Percentiles rank a stretch among this genome's conserved stretches.
These are phyloP conservation scores for Naganishia cerealis DNA, from an alignment of 1,284 basidiomycete genomes.

Conservation along the genomic window DNA sequence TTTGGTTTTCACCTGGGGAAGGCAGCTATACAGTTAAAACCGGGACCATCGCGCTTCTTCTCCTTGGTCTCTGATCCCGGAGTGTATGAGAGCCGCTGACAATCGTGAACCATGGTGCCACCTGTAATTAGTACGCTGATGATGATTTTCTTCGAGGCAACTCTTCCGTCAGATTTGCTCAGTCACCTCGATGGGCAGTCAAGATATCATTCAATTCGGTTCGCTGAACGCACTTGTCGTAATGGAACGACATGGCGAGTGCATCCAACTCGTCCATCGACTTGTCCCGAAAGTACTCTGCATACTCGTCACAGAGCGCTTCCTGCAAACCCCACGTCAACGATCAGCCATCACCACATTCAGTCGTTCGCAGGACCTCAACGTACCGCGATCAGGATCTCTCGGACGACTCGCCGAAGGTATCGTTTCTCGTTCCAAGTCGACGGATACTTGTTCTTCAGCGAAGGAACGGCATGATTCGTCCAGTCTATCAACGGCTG, in stretches of 20 bases:
- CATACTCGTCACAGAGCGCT: constrained; percentile 66
- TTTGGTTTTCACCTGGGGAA: too few relatives aligned
- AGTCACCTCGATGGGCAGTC: constrained; percentile 38
- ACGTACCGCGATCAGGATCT: constrained; percentile 62
- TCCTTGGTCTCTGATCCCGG: too few relatives aligned
- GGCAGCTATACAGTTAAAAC: too few relatives aligned
- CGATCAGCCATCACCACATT: too few relatives aligned
- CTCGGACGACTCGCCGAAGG: constrained; percentile 61
- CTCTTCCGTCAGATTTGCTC: too few relatives aligned
- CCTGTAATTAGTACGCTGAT: too few relatives aligned
- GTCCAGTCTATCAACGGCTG: constrained; percentile 63
- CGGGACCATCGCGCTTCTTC: too few relatives aligned
- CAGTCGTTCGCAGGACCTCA: neutral
- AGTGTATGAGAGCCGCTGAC: too few relatives aligned
- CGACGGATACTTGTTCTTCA: constrained; percentile 51
- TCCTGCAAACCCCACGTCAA: too few relatives aligned
- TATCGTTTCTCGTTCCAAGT: constrained; percentile 40
- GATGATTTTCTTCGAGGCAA: too few relatives aligned
- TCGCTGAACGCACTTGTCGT: constrained; percentile 59
- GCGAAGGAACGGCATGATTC: constrained; percentile 48
- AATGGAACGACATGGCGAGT: constrained; percentile 55
- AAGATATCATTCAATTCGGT: constrained; percentile 50
- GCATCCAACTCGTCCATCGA: constrained; percentile 61
- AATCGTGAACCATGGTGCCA: too few relatives aligned
- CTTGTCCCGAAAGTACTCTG: constrained; percentile 64